Evolutionary conservation across 2,329 filamentous ascomycete genomes (phyloP).

Genomic region (Rhynchosporium secalis): DNA sequence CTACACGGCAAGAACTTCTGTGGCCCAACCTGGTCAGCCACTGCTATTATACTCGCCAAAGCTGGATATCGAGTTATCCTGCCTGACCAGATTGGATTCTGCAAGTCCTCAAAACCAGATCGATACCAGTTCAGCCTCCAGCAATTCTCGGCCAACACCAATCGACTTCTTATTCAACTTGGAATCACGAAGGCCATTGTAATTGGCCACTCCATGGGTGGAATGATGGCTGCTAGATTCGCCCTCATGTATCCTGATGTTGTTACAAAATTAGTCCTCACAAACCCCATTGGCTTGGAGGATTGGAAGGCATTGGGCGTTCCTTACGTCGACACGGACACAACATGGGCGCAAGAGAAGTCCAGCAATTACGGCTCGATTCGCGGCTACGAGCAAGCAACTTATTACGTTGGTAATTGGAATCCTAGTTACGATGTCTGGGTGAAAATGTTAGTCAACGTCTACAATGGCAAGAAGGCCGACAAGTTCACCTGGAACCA

Average conservation of each 20-base stretch:
- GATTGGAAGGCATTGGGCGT: slow-evolving; percentile 45
- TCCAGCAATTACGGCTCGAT: slow-evolving; percentile 48
- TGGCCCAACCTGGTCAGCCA: slow-evolving; percentile 52
- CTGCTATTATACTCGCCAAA: slow-evolving; percentile 42
- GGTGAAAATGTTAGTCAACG: slow-evolving; percentile 55
- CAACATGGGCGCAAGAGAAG: slow-evolving; percentile 42
- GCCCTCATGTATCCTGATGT: slow-evolving; percentile 50
- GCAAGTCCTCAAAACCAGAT: slow-evolving; percentile 54
- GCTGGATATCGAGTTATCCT: slow-evolving; percentile 53
- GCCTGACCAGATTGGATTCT: slow-evolving; percentile 57
- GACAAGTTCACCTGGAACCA: slow-evolving; percentile 48
- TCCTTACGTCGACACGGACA: slow-evolving; percentile 48
- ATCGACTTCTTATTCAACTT: slow-evolving; percentile 48
- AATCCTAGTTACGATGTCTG: slow-evolving; percentile 51
- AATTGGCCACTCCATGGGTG: slow-evolving; percentile 56
- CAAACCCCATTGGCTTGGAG: slow-evolving; percentile 44
- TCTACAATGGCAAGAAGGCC: slow-evolving; percentile 50
- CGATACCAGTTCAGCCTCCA: slow-evolving; percentile 54
- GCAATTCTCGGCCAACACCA: slow-evolving; percentile 53
- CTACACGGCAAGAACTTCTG: slow-evolving; percentile 60
- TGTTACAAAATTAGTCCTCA: slow-evolving; percentile 48
- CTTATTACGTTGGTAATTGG: slow-evolving; percentile 53
- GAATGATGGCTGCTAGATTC: slow-evolving; percentile 54
- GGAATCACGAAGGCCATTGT: slow-evolving; percentile 47
- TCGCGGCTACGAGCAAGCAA: slow-evolving; percentile 48